Evolutionary conservation across 805 yeast genomes (phyloP).

Genomic region (Lipomyces kockii): DNA sequence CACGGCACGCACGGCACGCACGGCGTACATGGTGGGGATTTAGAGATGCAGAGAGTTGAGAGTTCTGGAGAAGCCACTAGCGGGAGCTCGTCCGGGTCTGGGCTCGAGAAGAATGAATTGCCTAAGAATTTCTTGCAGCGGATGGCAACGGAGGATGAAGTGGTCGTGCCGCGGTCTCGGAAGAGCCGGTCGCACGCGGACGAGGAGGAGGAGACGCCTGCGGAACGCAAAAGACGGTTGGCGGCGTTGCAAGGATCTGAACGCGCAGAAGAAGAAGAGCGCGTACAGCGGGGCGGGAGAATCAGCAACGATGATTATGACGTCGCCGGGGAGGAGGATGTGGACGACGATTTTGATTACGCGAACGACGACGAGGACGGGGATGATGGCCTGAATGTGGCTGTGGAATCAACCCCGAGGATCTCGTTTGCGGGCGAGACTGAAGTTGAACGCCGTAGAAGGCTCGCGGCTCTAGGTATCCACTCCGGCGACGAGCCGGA

Average conservation of each 20-base stretch:
- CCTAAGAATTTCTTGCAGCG: constrained; percentile 34
- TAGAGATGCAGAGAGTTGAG: constrained; percentile 31
- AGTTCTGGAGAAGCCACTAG: constrained; percentile 8
- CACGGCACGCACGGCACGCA: background rate
- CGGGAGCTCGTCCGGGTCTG: constrained; percentile 19
- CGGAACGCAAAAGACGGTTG: constrained; percentile 33
- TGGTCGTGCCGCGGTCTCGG: constrained; percentile 35
- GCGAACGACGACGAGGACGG: constrained; percentile 41
- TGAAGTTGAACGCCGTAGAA: constrained; percentile 65
- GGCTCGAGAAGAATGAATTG: constrained; percentile 35
- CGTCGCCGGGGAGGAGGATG: constrained; percentile 30
- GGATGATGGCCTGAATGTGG: constrained; percentile 19
- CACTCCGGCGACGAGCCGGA: constrained; percentile 29
- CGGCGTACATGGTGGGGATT: constrained; percentile 7
- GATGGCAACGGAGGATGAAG: constrained; percentile 38
- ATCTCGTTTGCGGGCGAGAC: constrained; percentile 53
- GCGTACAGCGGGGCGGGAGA: constrained; percentile 38
- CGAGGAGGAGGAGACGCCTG: constrained; percentile 40
- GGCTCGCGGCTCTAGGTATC: constrained; percentile 53
- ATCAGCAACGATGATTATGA: constrained; percentile 36
- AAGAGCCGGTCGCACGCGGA: constrained; percentile 19
- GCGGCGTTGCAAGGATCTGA: constrained; percentile 38
- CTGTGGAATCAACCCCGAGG: constrained; percentile 20
- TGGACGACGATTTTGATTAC: constrained; percentile 31
- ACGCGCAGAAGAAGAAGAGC: constrained; percentile 38